phyloP scores from a whole-genome alignment of 2,329 filamentous ascomycete species.

The Diplodia corticola region DNA sequence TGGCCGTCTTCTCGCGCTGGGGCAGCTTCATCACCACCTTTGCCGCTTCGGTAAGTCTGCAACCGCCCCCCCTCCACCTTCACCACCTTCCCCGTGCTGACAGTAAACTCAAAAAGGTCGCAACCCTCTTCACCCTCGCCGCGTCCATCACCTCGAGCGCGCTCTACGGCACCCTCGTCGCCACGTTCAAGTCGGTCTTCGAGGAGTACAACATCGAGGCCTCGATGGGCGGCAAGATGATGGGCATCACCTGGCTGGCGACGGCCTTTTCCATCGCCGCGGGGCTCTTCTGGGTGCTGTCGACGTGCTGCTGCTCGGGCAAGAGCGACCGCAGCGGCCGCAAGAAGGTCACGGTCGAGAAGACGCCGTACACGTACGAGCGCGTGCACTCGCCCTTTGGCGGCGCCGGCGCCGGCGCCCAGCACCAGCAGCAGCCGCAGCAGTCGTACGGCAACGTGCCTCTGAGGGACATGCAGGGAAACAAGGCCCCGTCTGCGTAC shows the following conservation, averaged over 20 bases:
- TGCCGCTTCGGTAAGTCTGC: slow-evolving; percentile 64
- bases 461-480: slow-evolving; percentile 13
- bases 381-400: slow-evolving; percentile 49
- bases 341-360: slow-evolving; percentile 52
- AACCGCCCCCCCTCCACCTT: slow-evolving; percentile 13
- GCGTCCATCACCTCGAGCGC: slow-evolving; percentile 74
- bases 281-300: slow-evolving; percentile 87
- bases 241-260: slow-evolving; percentile 75
- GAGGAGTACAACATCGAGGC: slow-evolving; percentile 71
- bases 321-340: slow-evolving; percentile 45
- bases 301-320: slow-evolving; percentile 87
- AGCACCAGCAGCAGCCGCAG: neutral
- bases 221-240: slow-evolving; percentile 67
- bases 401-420: slow-evolving; percentile 27
- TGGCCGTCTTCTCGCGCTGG: slow-evolving; percentile 79
- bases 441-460: slow-evolving; percentile 9
- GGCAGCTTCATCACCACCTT: slow-evolving; percentile 82
- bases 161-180: slow-evolving; percentile 69
- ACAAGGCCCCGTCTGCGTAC: slow-evolving; percentile 24
- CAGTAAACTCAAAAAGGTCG: slow-evolving; percentile 38
- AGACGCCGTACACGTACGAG: slow-evolving; percentile 63
- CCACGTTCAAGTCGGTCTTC: slow-evolving; percentile 65
- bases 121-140: slow-evolving; percentile 59
- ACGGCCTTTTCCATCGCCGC: slow-evolving; percentile 74
- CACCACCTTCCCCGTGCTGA: neutral